phyloP scores from a whole-genome alignment of 805 yeast species.

The Ogataea siamensis region DNA sequence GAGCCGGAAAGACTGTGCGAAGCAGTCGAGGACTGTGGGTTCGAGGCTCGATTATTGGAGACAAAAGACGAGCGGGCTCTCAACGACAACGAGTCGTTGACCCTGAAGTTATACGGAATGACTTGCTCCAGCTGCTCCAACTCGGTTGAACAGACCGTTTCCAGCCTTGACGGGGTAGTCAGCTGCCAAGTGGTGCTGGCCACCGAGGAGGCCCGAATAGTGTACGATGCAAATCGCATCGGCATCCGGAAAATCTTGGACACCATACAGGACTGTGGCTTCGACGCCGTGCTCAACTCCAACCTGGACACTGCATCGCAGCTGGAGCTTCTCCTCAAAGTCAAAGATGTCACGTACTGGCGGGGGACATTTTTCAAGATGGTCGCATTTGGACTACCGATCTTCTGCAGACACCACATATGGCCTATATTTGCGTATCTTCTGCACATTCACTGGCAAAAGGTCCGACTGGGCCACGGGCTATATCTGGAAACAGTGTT shows the following conservation, averaged over 20 bases:
- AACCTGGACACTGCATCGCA: conserved; percentile 65
- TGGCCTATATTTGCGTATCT: conserved; percentile 38
- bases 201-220: conserved; percentile 53
- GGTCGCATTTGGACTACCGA: conserved; percentile 59
- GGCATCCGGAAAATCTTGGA: conserved; percentile 68
- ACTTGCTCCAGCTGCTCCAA: conserved; percentile 56
- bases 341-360: conserved; percentile 76
- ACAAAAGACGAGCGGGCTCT: conserved; percentile 25
- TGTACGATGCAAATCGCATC: conserved; percentile 46
- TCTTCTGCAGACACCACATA: conserved; percentile 49
- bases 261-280: conserved; percentile 49
- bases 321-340: conserved; percentile 61
- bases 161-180: conserved; percentile 44
- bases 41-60: conserved; percentile 46
- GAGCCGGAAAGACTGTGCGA: conserved; percentile 43
- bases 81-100: conserved; percentile 16
- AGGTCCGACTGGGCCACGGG: conserved; percentile 45
- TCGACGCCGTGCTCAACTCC: conserved; percentile 47
- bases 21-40: conserved; percentile 48
- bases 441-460: conserved; percentile 14
- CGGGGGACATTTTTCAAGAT: conserved; percentile 51
- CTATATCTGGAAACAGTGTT: conserved; percentile 61
- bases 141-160: conserved; percentile 48
- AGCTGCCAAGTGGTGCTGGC: conserved; percentile 49
- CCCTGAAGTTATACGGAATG: conserved; percentile 54